phyloP scores from a whole-genome alignment of 2,329 filamentous ascomycete genomes.

The Sporothrix curviconia region DNA sequence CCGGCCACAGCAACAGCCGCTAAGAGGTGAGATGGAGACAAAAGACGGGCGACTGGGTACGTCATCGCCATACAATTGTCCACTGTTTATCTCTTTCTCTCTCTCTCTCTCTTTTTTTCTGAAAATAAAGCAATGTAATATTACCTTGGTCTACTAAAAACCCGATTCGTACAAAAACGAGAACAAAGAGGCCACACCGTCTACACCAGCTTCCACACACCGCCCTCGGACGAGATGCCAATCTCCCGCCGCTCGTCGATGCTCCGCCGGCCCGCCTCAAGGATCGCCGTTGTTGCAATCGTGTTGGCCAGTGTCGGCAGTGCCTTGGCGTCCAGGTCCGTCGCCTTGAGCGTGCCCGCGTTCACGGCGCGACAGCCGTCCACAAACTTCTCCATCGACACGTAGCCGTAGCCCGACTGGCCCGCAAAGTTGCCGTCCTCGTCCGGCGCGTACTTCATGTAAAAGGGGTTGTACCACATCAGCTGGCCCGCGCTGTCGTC shows the following conservation, averaged over 20 bases:
- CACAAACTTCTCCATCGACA: constrained; percentile 93
- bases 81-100: too few species aligned
- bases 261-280: constrained; percentile 78
- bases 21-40: too few species aligned
- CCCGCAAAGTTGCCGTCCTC: constrained; percentile 92
- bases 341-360: constrained; percentile 62
- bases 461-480: constrained; percentile 89
- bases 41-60: too few species aligned
- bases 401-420: constrained; percentile 86
- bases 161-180: too few species aligned
- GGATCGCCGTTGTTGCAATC: constrained; percentile 82
- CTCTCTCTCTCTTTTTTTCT: too few species aligned
- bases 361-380: constrained; percentile 78
- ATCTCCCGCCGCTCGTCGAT: constrained; percentile 77
- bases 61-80: too few species aligned
- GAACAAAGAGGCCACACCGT: not conserved
- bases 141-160: too few species aligned
- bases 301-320: constrained; percentile 85
- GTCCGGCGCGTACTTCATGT: constrained; percentile 90
- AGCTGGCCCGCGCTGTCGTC: constrained; percentile 65
- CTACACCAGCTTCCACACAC: constrained; percentile 59
- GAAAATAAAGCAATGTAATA: too few species aligned
- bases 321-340: constrained; percentile 71
- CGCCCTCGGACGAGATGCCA: constrained; percentile 61
- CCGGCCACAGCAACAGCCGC: too few species aligned